Base-by-base conservation (phyloP, 352 stramenopile species). In the Pythium myriotylum region DNA sequence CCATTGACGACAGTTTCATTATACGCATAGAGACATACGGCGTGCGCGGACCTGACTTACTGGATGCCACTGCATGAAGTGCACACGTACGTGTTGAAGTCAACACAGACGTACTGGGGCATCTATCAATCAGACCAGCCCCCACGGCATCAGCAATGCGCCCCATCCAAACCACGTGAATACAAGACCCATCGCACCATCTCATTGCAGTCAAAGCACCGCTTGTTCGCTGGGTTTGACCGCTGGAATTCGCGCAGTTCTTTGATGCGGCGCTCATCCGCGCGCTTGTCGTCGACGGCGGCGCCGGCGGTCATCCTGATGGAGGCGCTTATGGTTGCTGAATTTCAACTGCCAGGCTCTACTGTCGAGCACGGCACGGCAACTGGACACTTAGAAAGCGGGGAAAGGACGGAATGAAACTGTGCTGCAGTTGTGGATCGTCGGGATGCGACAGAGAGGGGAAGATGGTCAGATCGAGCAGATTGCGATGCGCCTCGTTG, bases 81-180 rank as follows among this genome's bases (percentile, higher is more conserved):
- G 77, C 92, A 98, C n/a, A 97, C 88, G 53, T 97, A 98, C 29
- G 91, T 98, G 65, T 96, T 96, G 74, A 97, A 97, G 63, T 97
- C 91, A 57, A 95, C 68, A 45, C 90, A 95, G 39, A 97, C 76
- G 62, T 97, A 97, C 58, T 97, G 90, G 20, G 91, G 91, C 76
- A 94, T 94, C 88, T 96, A 59, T 48, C 23, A 4, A 64, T 4
- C 54, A n/a, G 5, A 57, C 19, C 24, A 6, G 2, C 10, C 56
- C 45, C 43, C 29, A 33, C 8, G 22, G n/a, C n/a, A n/a, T 54
- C 4, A 23, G 1, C 12, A 8, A 6, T 39, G 24, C n/a, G n/a
- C n/a, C n/a, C n/a, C n/a, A n/a, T n/a, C n/a, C 20, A 24, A 20
- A 45, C 3, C 37, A 32, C 22, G 23, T 24, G 13, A 7, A 59